Percentiles rank a stretch among this genome's conserved stretches.
These are phyloP conservation scores for Galerina sulciceps DNA, from an alignment of 768 basidiomycete genomes.

Conservation along the genomic window DNA sequence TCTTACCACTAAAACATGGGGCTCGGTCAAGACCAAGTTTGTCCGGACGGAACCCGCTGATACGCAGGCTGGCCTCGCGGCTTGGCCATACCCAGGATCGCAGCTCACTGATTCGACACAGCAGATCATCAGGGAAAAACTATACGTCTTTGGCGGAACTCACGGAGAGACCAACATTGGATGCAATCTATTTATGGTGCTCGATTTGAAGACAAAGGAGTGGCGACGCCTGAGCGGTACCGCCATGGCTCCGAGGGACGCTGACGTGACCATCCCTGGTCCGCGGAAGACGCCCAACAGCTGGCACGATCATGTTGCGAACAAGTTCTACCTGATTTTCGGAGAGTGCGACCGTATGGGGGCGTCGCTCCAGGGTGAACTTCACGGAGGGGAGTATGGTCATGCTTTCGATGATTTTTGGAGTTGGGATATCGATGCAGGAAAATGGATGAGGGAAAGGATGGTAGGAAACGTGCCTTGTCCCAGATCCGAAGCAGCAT, in stretches of 20 bases:
- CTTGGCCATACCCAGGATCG: constrained; percentile 28
- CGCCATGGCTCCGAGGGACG: neutral
- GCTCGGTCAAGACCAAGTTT: constrained; percentile 28
- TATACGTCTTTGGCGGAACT: constrained; percentile 44
- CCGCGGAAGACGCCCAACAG: constrained; percentile 35
- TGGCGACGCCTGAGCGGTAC: constrained; percentile 31
- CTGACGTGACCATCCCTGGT: constrained; percentile 27
- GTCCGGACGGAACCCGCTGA: constrained; percentile 16
- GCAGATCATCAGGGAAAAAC: constrained; percentile 31
- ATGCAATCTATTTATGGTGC: constrained; percentile 40
- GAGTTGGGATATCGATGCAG: constrained; percentile 35
- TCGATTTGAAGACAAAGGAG: constrained; percentile 35
- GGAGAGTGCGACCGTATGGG: constrained; percentile 38
- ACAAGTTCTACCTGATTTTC: constrained; percentile 36
- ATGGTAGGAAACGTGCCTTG: constrained; percentile 36
- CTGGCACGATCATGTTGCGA: constrained; percentile 35
- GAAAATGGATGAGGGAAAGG: constrained; percentile 36
- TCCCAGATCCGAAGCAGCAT: constrained; percentile 36
- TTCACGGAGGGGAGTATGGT: constrained; percentile 24
- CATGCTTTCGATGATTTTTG: constrained; percentile 38
- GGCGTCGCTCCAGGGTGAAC: constrained; percentile 25
- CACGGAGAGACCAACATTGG: constrained; percentile 32
- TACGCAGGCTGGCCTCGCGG: constrained; percentile 19
- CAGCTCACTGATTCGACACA: constrained; percentile 18
- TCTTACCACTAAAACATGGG: constrained; percentile 38